These are phyloP conservation scores for Ceratobasidium sp. DNA, from an alignment of 1,284 basidiomycete genomes.

Conservation along the genomic window DNA sequence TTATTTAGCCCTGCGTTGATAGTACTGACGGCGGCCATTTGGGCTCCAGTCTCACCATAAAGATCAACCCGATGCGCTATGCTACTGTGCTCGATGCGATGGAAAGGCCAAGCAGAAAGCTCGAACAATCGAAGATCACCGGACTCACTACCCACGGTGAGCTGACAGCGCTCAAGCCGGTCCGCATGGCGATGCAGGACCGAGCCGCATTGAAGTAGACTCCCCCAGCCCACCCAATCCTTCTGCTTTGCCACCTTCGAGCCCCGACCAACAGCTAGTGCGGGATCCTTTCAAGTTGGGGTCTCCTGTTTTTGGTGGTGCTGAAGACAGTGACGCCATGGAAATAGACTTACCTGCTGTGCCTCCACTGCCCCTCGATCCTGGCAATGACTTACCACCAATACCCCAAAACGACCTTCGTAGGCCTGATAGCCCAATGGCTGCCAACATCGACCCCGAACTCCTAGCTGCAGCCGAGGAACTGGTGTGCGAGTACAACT, in stretches of 20 bases:
- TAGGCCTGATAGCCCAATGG: not conserved
- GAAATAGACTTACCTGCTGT: not conserved
- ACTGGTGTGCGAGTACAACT: not conserved
- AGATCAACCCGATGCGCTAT: not conserved
- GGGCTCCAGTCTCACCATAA: not conserved
- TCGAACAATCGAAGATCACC: not conserved
- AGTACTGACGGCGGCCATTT: not conserved
- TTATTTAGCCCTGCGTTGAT: not conserved
- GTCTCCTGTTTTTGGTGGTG: not conserved
- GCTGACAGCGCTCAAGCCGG: not conserved
- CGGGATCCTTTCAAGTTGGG: not conserved
- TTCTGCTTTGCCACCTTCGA: not conserved
- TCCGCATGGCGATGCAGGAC: not conserved
- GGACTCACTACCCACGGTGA: not conserved
- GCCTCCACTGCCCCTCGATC: not conserved
- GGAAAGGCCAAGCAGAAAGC: not conserved
- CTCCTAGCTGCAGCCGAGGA: conserved; percentile 4
- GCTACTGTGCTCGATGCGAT: not conserved
- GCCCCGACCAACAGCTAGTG: not conserved
- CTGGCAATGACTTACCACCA: not conserved
- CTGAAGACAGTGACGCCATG: not conserved
- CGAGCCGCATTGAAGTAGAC: not conserved
- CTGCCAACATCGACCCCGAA: not conserved
- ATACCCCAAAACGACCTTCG: not conserved
- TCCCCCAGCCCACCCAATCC: not conserved